Evolutionary conservation across 2,329 filamentous ascomycete genomes (phyloP).

Genomic region (Verticillium nonalfalfae): DNA sequence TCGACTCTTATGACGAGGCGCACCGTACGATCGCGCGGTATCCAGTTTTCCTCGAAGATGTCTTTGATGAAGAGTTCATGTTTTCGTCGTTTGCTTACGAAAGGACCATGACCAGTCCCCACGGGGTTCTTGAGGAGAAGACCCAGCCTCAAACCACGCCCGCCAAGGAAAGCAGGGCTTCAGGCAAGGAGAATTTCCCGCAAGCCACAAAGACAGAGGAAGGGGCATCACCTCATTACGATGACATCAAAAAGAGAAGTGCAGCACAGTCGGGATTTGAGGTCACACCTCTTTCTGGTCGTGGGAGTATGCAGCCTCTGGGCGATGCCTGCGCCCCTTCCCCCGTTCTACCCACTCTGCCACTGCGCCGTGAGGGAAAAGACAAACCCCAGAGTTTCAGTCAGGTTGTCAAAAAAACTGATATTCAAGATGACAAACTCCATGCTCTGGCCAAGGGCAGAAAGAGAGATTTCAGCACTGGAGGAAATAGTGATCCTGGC

Average conservation of each 20-base stretch:
- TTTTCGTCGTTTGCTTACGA: neutral
- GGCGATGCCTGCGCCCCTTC: neutral
- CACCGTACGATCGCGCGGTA: conserved; percentile 6
- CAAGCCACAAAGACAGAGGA: neutral
- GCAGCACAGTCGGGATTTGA: neutral
- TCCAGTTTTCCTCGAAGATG: neutral
- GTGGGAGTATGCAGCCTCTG: conserved; percentile 3
- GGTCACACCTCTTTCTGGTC: neutral
- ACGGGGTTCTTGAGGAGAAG: neutral
- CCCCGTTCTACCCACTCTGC: neutral
- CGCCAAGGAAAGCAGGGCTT: neutral
- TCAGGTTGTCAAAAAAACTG: neutral
- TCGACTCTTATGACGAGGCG: conserved; percentile 8
- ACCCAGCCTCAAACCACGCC: neutral
- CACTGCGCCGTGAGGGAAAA: neutral
- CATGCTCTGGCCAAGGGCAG: neutral
- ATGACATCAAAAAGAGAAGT: conserved; percentile 7
- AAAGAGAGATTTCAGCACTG: neutral
- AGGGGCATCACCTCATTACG: conserved; percentile 2
- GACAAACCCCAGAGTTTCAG: neutral
- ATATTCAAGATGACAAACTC: neutral
- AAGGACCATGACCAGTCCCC: neutral
- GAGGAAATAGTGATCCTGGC: neutral
- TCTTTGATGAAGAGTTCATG: conserved; percentile 2
- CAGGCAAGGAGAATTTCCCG: neutral